Evolutionary conservation across 139 green algal genomes (phyloP), one percentile per base, ranked within the genome.

Genomic region (Nannochloris sp.): DNA sequence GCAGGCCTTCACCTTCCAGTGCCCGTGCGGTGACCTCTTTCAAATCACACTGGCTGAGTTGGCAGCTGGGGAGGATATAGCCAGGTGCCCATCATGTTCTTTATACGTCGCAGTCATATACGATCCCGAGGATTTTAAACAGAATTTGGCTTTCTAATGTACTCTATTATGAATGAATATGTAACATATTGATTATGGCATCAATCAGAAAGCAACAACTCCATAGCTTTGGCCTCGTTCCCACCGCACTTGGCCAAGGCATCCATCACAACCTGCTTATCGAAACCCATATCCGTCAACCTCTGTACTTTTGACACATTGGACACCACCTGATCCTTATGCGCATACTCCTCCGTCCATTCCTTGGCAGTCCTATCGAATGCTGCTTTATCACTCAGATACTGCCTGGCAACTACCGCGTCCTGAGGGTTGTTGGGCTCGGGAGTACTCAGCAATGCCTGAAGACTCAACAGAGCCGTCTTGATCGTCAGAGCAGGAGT

Each of bases 21-120:
- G 92, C 61, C 92, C 92, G 4, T 98, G 92, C 67, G 92, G 92
- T 3, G 92, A 98, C 77, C 53, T 98, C 1, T 98, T 98, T 56
- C 88, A 95, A 62, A 98, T 98, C 59, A 87, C 84, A 2, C 56
- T 88, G 71, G 88, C 89, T 9, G 67, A 74, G 49, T 50, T 72
- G n/a, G 48, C 67, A 8, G 48, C 66, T 29, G 92, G 92, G 3
- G 92, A 98, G 72, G 92, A 97, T 61, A 90, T 98, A 49, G 92
- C 89, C 0, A 71, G 79, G n/a, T 98, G 92, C 56, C 92, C 92
- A 3, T 94, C 83, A 66, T 98, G 92, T 70, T 93, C 86, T 3
- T 73, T 98, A 1, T 93, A 86, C 66, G 85, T 98, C 49, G 85
- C 68, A n/a, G 92, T 98, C 10, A 81, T 96, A 10, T 98, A 98